Evolutionary conservation across 306 rosid species (phyloP), one percentile per base, ranked within the genome.

Genomic region (Sesbania bispinosa): DNA sequence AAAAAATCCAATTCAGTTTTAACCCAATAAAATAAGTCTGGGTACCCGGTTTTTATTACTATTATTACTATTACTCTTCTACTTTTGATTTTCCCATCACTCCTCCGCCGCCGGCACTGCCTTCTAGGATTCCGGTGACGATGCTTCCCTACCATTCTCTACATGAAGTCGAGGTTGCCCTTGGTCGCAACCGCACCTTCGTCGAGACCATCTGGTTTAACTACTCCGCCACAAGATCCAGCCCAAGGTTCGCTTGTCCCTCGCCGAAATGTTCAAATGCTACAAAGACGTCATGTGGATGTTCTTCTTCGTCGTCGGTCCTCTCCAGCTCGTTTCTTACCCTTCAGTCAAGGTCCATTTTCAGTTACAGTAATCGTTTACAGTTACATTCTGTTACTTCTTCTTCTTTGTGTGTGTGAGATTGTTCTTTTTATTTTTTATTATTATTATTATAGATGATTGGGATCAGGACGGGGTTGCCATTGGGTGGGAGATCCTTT

Each of bases 151-250:
- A 87, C 51, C 73, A 35, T 1, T 80, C 92, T 3, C 32, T 88
- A 2, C 58, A 53, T 6, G 92, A 81, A 9, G 99, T 96, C 6
- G 27, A 81, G 80, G 69, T 75, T 10, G 78, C 85, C 2, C 84
- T 94, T 8, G 96, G 96, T 38, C 87, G 97, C 13, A 86, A 85
- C 69, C 96, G 91, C 65, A 83, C 92, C 15, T 60, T 10, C 19
- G 83, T 81, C 6, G 99, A 94, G 76, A 80, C 88, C 1, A 18
- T 89, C 0, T 94, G 99, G 99, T 91, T 91, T 82, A 82, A 83
- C 7, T 94, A 94, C 86, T 89, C 99, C 0, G 88, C 89, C 4
- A 1, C 87, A 94, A 94, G 92, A 94, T 94, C 83, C 99, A 94
- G 46, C 97, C 96, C n/a, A 91, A 91, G 36, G 93, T 88, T 4